Evolutionary conservation across 495 filamentous ascomycete genomes (phyloP), one percentile per base, ranked within the genome.

Genomic region (Xylaria acuta): DNA sequence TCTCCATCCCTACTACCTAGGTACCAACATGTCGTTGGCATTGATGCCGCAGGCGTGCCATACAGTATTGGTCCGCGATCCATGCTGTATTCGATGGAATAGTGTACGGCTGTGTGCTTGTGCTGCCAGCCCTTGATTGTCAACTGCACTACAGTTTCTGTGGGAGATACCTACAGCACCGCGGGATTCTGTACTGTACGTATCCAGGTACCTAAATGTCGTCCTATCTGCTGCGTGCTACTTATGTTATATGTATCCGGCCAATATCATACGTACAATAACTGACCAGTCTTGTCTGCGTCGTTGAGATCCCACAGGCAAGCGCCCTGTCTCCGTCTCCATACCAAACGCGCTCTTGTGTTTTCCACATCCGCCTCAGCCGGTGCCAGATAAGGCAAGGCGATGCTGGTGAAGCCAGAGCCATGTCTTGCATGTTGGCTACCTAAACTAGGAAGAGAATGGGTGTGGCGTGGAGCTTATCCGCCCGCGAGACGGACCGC

Each of bases 341-440:
- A 60, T 60, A 60, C 58, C 69, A 71, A 64, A 71, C 59, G 59
- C 43, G 16, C 59, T 34, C 30, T 22, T 62, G 32, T 45, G 30
- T 58, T 54, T 62, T 45, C 38, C 43, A 16, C 53, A 59, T 40
- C 70, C 62, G 62, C 69, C 18, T 64, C 59, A 43, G 45, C 56
- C 69, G 47, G 59, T 54, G 45, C 43, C 60, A 62, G 59, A 64
- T 64, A 34, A 72, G 49, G 70, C 63, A 72, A 60, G 67, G 67
- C 40, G 27, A 22, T 30, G 47, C 32, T 58, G 25, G 4, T 49
- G 69, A 64, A 45, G 69, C 36, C 38, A 64, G 59, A 22, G 60
- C 58, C 69, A 72, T 72, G 70, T 72, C 70, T 72, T 72, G 70
- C 70, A 72, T 72, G 70, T 36, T 56, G 56, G 40, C 32, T 22